Evolutionary conservation across 23 red algal genomes (phyloP), one percentile per base, ranked within the genome.

Genomic region (Gracilaria vermiculophylla): DNA sequence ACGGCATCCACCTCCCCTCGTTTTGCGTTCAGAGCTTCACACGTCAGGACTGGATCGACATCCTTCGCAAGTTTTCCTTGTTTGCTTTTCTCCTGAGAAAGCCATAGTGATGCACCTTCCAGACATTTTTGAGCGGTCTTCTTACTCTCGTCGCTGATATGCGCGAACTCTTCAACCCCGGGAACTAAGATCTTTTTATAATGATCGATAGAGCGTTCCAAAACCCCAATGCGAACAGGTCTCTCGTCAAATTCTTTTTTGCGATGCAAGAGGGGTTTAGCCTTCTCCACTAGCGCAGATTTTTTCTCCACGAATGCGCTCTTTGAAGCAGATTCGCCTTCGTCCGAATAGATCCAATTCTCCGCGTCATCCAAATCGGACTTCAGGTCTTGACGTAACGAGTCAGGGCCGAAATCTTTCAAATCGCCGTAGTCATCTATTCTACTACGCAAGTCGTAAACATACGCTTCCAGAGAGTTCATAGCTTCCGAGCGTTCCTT

Each of bases 291-390:
- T 19, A 95, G 52, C 16, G 58, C 79, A 39, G 89, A 72, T 53
- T 79, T 83, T 9, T 54, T 62, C 53, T 71, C 85, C 7, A 91
- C 78, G 84, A 97, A 97, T 24, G 82, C 80, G 60, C 89, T 93
- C 78, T 97, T 97, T 20, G 81, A 85, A 11, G 95, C 90, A 14
- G 37, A 61, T 24, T 93, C 88, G 50, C 36, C 97, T 28, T 99
- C 97, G 29, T 93, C 92, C 28, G 93, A 96, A 71, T 99, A 99
- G 40, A 99, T 95, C 97, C 97, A 99, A n/a, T 95, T 83, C 87
- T 99, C 97, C 14, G 94, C 65, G 23, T 42, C 86, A 23, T 95
- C 93, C 19, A 95, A 76, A 19, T 89, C 90, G 12, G 62, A 67
- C 61, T 82, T 87, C 24, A 99, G 57, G 27, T 74, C 71, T 27